Evolutionary conservation across 176 grass and related monocot species (phyloP).

Genomic region (Carex cristatella): DNA sequence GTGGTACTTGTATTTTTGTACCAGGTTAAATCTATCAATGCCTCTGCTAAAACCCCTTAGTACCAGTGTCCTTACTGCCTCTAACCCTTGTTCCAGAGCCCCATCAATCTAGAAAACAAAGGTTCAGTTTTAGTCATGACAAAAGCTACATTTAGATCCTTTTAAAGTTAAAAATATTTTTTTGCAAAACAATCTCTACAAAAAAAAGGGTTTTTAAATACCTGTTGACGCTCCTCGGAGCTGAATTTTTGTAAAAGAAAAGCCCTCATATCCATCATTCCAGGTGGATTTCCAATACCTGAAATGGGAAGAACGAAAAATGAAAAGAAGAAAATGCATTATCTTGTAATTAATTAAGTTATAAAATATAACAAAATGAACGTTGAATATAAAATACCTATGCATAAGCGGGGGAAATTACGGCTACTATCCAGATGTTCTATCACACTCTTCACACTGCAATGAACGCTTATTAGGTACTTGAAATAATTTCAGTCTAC

Average conservation of each 20-base stretch:
- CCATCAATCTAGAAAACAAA: slow-evolving; percentile 58
- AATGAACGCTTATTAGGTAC: slow-evolving; percentile 2
- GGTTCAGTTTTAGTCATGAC: neutral
- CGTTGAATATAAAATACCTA: slow-evolving; percentile 33
- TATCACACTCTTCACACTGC: slow-evolving; percentile 69
- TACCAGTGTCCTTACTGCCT: slow-evolving; percentile 77
- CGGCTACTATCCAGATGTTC: slow-evolving; percentile 57
- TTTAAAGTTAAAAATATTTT: neutral
- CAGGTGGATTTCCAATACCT: slow-evolving; percentile 96
- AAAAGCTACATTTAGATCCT: neutral
- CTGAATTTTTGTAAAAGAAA: slow-evolving; percentile 93
- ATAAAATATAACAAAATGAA: slow-evolving; percentile 28
- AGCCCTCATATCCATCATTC: slow-evolving; percentile 76
- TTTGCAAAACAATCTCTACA: neutral
- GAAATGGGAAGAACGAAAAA: neutral
- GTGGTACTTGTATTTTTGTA: slow-evolving; percentile 99
- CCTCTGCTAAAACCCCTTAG: slow-evolving; percentile 74
- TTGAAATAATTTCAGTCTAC: neutral
- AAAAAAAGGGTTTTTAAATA: slow-evolving; percentile 10
- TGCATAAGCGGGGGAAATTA: slow-evolving; percentile 77
- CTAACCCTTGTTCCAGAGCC: slow-evolving; percentile 83
- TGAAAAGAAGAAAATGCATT: slow-evolving; percentile 8
- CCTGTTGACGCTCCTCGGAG: slow-evolving; percentile 70
- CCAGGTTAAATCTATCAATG: slow-evolving; percentile 85
- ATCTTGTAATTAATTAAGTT: neutral